Evolutionary conservation across 345 rosid species (phyloP), one percentile per base, ranked within the genome.

Genomic region (Anastatica hierochuntica): DNA sequence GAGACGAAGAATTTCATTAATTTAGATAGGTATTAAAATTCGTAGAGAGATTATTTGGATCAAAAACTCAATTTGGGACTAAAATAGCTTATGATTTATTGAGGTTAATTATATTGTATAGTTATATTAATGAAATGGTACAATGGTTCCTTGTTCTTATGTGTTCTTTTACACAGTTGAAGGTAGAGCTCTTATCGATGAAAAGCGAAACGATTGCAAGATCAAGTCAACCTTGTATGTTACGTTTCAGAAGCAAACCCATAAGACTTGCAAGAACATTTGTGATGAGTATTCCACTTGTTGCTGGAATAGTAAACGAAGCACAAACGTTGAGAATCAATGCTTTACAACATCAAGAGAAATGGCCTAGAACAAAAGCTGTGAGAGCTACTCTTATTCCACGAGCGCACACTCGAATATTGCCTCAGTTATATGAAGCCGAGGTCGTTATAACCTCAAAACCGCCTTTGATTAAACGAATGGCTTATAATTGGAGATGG

Each of bases 401-500:
- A 0, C 79, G 96, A 51, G 80, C 94, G 0, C 76, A 82, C n/a
- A 78, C 90, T 29, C 23, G 58, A 2, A 53, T 15, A 10, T 52
- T 76, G 1, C 95, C 95, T 2, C 95, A 88, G 68, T 6, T 88
- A 18, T 81, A 79, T 10, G 88, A 82, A 66, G 84, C 95, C 0
- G 72, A 84, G 46, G 53, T 84, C 13, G 10, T 71, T 13, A 39
- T 84, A 34, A 71, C 63, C 17, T 84, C 94, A 0, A 70, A 67
- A 61, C 78, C 78, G 9, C 94, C 96, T 0, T 81, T 84, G 95
- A 12, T 54, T 3, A 90, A 77, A 76, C 60, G 73, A 48, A 16
- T 88, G 31, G 58, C 84, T 42, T 75, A 60, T 60, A 77, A 79
- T 18, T 92, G 95, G 98, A 83, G 63, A 59, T 92, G 90, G 95